Conservation (phyloP, 345 rosid species). For the Brassica juncea region DNA sequence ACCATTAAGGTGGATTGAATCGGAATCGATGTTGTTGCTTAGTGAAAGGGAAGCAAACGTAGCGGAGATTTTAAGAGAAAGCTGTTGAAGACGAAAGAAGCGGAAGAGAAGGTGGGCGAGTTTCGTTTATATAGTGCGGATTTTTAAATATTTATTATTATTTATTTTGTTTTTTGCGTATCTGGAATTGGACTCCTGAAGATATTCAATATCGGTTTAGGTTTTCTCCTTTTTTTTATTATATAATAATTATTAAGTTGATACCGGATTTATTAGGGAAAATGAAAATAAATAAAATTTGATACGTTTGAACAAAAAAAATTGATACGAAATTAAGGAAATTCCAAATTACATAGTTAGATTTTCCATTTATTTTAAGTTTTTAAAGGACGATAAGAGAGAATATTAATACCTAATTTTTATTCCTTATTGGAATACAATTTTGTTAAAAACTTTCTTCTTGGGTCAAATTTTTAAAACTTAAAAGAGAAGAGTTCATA, state of each 20-base stretch:
- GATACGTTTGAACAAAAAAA: not conserved
- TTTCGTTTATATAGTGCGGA: slow-evolving; percentile 3
- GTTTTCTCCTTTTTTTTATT: not conserved
- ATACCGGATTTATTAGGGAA: not conserved
- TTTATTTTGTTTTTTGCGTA: not conserved
- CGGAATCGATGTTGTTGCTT: not conserved
- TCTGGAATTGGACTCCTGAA: not conserved
- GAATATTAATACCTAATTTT: not conserved
- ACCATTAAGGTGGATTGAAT: slow-evolving; percentile 29
- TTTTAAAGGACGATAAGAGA: not conserved
- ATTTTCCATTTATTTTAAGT: not conserved
- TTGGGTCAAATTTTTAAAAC: not conserved
- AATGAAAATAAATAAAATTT: not conserved
- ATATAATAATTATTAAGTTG: not conserved
- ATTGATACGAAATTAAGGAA: not conserved
- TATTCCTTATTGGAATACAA: not conserved
- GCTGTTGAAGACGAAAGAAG: slow-evolving; percentile 29
- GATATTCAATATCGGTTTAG: not conserved
- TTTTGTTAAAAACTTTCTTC: not conserved
- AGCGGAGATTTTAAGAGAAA: slow-evolving; percentile 2
- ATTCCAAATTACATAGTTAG: not conserved
- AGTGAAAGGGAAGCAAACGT: slow-evolving; percentile 16
- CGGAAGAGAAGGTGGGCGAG: slow-evolving; percentile 28
- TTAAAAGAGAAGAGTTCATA: not conserved
- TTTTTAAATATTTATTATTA: not conserved